Conservation (phyloP, 225 moss, liverwort and hornwort genomes). For the Thuidium tamariscinum region DNA sequence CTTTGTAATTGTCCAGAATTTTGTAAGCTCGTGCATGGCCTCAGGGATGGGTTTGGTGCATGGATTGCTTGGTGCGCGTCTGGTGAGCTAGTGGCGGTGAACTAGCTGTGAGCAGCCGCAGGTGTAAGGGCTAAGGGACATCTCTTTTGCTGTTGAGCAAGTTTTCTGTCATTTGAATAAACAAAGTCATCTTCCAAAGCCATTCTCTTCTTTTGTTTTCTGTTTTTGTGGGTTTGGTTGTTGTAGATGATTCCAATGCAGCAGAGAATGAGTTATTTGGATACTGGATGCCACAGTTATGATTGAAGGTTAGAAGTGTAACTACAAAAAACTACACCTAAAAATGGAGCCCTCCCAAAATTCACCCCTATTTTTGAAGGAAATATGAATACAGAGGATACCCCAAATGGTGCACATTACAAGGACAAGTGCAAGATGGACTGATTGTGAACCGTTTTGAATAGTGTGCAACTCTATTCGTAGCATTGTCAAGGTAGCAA, state of each 20-base stretch:
- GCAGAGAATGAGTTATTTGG: neutral
- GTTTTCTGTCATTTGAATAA: neutral
- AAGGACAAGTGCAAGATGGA: too few relatives aligned
- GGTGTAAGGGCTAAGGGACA: neutral
- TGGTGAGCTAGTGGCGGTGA: neutral
- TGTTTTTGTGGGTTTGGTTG: neutral
- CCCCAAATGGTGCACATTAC: too few relatives aligned
- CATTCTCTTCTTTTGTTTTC: neutral
- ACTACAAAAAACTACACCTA: too few relatives aligned
- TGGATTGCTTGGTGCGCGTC: too few relatives aligned
- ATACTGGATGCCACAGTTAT: neutral
- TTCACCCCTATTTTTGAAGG: too few relatives aligned
- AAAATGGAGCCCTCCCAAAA: too few relatives aligned
- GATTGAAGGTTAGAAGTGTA: neutral
- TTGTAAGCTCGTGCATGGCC: neutral
- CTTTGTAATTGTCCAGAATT: neutral
- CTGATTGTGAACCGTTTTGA: too few relatives aligned
- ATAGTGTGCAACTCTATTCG: too few relatives aligned
- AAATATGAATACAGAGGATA: too few relatives aligned
- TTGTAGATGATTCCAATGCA: neutral
- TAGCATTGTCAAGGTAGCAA: too few relatives aligned
- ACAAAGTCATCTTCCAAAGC: too few relatives aligned
- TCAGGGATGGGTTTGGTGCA: neutral
- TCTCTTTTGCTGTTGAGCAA: neutral
- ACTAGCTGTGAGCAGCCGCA: neutral